Percentiles rank a stretch among this genome's conserved stretches.
Conservation (phyloP, 1,284 basidiomycete species). For the Phylloboletellus chloephorus region DNA sequence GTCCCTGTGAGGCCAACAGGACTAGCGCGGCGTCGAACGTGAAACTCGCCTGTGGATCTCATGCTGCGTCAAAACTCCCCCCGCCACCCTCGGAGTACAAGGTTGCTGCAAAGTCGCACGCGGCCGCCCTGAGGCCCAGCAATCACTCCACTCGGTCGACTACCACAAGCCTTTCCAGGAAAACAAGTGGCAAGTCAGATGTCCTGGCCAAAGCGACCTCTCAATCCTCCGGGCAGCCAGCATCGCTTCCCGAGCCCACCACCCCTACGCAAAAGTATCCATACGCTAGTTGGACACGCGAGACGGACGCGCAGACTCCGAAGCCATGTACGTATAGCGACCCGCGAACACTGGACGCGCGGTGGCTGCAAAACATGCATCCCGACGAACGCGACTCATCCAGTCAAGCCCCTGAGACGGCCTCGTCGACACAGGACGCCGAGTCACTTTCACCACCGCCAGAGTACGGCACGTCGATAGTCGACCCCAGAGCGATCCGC, state of each 20-base stretch:
- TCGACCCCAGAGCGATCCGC: constrained; percentile 10
- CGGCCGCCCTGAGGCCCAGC: neutral
- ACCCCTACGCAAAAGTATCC: too few relatives aligned
- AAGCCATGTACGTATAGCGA: neutral
- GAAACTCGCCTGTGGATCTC: neutral
- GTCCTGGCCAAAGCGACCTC: neutral
- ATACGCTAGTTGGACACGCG: too few relatives aligned
- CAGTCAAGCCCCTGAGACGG: neutral
- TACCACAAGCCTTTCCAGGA: neutral
- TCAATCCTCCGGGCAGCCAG: too few relatives aligned
- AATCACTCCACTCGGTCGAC: too few relatives aligned
- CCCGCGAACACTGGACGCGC: neutral
- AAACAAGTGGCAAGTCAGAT: neutral
- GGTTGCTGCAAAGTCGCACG: neutral
- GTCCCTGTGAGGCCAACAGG: constrained; percentile 14
- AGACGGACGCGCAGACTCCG: too few relatives aligned
- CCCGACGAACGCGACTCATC: neutral
- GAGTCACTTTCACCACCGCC: neutral
- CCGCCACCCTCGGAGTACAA: neutral
- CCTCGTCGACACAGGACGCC: neutral
- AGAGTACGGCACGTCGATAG: neutral
- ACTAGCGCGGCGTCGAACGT: neutral
- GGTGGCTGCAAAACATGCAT: neutral
- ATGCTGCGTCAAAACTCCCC: neutral
- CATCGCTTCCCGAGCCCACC: too few relatives aligned